Evolutionary conservation across 495 filamentous ascomycete genomes (phyloP).

Genomic region (Penicillium macrosclerotiorum): DNA sequence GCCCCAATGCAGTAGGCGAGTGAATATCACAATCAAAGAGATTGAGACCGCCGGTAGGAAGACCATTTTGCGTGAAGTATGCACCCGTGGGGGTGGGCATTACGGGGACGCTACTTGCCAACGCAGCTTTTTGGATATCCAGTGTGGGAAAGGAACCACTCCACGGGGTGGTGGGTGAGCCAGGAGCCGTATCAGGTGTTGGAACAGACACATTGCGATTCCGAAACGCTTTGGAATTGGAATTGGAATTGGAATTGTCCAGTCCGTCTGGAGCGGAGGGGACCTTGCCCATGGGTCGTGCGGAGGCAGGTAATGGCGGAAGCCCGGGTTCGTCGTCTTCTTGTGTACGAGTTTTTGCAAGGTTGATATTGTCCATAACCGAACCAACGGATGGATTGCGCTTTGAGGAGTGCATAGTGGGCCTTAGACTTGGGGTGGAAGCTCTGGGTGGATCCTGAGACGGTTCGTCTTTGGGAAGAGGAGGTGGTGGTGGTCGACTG

Average conservation of each 20-base stretch:
- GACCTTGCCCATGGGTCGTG: constrained; percentile 48
- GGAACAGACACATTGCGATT: constrained; percentile 74
- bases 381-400: constrained; percentile 36
- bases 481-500: constrained; percentile 24
- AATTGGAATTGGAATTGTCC: constrained; percentile 75
- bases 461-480: constrained; percentile 31
- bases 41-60: constrained; percentile 66
- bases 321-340: constrained; percentile 41
- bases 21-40: constrained; percentile 86
- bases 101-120: constrained; percentile 53
- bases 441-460: constrained; percentile 20
- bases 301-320: constrained; percentile 40
- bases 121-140: constrained; percentile 45
- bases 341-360: constrained; percentile 40
- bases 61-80: constrained; percentile 52
- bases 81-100: constrained; percentile 66
- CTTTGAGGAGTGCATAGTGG: constrained; percentile 22
- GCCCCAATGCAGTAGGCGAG: constrained; percentile 64
- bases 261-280: constrained; percentile 55
- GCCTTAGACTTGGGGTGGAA: constrained; percentile 21
- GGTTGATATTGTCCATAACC: constrained; percentile 28
- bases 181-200: constrained; percentile 63
- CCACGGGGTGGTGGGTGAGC: constrained; percentile 71
- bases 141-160: constrained; percentile 62
- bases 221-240: constrained; percentile 69